phyloP scores from a whole-genome alignment of 164 flowering plant species.

The Paratinospora sagittata region DNA sequence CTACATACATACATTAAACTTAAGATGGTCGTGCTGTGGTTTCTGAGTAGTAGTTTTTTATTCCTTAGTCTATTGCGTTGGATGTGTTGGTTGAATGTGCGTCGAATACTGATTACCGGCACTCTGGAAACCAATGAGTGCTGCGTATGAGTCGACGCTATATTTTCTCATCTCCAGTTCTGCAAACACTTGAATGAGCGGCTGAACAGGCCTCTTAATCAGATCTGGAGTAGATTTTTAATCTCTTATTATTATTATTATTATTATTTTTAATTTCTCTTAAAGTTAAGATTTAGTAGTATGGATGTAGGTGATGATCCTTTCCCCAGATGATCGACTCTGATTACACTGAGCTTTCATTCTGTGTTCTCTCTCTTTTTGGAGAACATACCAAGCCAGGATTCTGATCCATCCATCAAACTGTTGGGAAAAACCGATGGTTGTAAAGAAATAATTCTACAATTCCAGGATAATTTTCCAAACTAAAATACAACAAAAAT shows the following conservation, averaged over 20 bases:
- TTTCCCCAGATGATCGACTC: slow-evolving; percentile 5
- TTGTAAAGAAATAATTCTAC: too few species aligned
- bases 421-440: too few species aligned
- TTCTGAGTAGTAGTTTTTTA: neutral
- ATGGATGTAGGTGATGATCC: slow-evolving; percentile 7
- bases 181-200: neutral
- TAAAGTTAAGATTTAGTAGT: neutral
- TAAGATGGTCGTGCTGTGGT: neutral
- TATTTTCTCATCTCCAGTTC: neutral
- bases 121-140: neutral
- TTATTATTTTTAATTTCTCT: neutral
- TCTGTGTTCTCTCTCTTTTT: neutral
- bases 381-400: neutral
- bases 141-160: slow-evolving; percentile 7
- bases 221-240: neutral
- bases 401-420: neutral
- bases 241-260: neutral
- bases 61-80: neutral
- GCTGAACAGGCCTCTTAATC: neutral
- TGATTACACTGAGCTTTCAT: neutral
- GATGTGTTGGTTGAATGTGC: neutral
- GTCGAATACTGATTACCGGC: slow-evolving; percentile 9
- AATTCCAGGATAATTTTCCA: too few species aligned
- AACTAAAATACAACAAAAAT: too few species aligned
- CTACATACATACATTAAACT: too few species aligned